Evolutionary conservation across 2,329 filamentous ascomycete species (phyloP).

Genomic region (Zalaria sp.): DNA sequence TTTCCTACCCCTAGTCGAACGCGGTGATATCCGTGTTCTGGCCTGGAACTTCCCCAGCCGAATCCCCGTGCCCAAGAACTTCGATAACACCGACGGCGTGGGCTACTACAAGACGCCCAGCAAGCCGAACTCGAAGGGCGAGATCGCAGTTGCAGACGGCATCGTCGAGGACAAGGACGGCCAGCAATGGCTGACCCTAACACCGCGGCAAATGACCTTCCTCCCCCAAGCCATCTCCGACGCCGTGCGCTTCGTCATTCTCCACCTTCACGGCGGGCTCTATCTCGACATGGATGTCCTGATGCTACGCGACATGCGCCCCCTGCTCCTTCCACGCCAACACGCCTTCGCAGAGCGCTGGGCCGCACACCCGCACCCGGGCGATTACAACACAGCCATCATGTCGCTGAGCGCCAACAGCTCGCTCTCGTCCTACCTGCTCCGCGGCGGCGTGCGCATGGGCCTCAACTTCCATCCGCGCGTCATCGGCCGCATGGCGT

Average conservation of each 20-base stretch:
- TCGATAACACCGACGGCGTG: conserved; percentile 33
- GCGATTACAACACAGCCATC: conserved; percentile 44
- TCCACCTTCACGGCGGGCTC: conserved; percentile 39
- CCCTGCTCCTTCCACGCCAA: conserved; percentile 34
- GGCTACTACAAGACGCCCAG: conserved; percentile 35
- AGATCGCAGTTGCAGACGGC: conserved; percentile 34
- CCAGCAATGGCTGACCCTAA: conserved; percentile 39
- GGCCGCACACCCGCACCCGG: conserved; percentile 34
- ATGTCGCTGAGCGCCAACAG: conserved; percentile 43
- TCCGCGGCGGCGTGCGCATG: conserved; percentile 43
- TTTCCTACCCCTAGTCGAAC: conserved; percentile 38
- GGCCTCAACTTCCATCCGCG: conserved; percentile 43
- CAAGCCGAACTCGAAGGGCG: conserved; percentile 27
- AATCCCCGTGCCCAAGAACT: conserved; percentile 35
- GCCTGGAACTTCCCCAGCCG: conserved; percentile 40
- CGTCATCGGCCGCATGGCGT: conserved; percentile 41
- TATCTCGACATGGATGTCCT: conserved; percentile 45
- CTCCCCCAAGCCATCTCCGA: conserved; percentile 44
- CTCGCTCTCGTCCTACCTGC: conserved; percentile 38
- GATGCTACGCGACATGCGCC: conserved; percentile 41
- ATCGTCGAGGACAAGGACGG: conserved; percentile 34
- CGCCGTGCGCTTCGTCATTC: conserved; percentile 39
- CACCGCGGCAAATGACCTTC: conserved; percentile 42
- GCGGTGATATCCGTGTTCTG: conserved; percentile 37
- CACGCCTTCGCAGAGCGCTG: conserved; percentile 42